phyloP scores from a whole-genome alignment of 768 basidiomycete genomes.

The Boletellus ananiceps region DNA sequence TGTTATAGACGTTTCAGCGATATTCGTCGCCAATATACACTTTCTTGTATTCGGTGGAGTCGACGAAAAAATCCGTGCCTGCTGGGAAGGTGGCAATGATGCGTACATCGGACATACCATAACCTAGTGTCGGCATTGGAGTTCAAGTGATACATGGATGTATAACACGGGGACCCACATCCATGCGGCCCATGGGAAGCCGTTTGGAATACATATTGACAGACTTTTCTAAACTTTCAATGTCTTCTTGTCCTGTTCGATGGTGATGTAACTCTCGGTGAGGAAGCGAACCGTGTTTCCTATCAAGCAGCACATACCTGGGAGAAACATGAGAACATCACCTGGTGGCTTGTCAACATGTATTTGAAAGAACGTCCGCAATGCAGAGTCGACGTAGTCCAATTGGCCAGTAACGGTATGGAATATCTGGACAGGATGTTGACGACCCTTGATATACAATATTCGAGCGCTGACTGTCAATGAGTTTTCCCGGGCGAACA shows the following conservation, averaged over 20 bases:
- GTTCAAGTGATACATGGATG: background rate
- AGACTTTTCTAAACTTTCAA: constrained; percentile 78
- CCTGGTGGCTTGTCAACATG: constrained; percentile 77
- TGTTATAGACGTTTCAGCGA: constrained; percentile 96
- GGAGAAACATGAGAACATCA: constrained; percentile 91
- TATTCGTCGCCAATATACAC: constrained; percentile 94
- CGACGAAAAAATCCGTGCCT: constrained; percentile 70
- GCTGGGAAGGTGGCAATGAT: constrained; percentile 71
- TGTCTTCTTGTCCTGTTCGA: constrained; percentile 85
- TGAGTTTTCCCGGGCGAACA: constrained; percentile 1
- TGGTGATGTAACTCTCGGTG: background rate
- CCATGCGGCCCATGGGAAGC: constrained; percentile 53
- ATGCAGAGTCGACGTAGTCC: constrained; percentile 85
- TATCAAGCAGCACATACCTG: constrained; percentile 44
- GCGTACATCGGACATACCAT: constrained; percentile 81
- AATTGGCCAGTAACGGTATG: constrained; percentile 68
- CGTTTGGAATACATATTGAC: constrained; percentile 65
- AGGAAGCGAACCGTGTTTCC: background rate
- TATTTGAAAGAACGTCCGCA: constrained; percentile 93
- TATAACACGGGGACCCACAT: constrained; percentile 35
- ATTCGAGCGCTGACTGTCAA: constrained; percentile 64
- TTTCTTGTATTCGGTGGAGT: constrained; percentile 71
- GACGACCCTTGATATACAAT: constrained; percentile 88
- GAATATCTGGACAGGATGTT: constrained; percentile 84
- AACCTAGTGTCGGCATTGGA: constrained; percentile 43